phyloP scores from a whole-genome alignment of 2,329 filamentous ascomycete genomes.

The Alternaria triticina region DNA sequence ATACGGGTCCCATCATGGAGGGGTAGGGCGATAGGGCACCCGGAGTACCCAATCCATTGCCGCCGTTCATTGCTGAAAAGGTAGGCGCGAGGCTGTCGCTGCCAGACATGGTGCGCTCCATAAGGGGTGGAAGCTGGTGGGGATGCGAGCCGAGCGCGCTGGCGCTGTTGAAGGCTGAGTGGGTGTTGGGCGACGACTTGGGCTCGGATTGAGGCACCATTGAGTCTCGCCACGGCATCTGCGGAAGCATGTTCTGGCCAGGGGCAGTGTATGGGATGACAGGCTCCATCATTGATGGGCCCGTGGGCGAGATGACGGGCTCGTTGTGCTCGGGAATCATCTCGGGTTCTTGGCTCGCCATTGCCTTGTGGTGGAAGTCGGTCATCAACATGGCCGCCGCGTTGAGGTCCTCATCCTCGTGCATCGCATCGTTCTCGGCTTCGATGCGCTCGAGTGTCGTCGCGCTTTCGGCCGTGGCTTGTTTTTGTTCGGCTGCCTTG shows the following conservation, averaged over 20 bases:
- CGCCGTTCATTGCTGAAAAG: slow-evolving; percentile 73
- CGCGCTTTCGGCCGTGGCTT: slow-evolving; percentile 80
- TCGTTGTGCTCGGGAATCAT: slow-evolving; percentile 61
- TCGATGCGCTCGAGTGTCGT: slow-evolving; percentile 92
- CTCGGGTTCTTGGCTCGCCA: slow-evolving; percentile 70
- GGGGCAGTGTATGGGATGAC: slow-evolving; percentile 72
- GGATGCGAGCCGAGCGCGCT: slow-evolving; percentile 64
- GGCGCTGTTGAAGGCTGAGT: slow-evolving; percentile 64
- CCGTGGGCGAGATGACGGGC: slow-evolving; percentile 76
- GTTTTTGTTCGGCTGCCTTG: slow-evolving; percentile 66
- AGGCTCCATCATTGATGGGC: slow-evolving; percentile 75
- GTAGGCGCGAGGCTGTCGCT: slow-evolving; percentile 68
- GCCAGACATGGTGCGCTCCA: slow-evolving; percentile 66
- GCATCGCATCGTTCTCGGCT: slow-evolving; percentile 81
- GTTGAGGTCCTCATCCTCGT: slow-evolving; percentile 93
- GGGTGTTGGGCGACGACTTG: slow-evolving; percentile 74
- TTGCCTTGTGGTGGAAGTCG: slow-evolving; percentile 95
- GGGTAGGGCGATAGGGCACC: slow-evolving; percentile 76
- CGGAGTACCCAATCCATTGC: slow-evolving; percentile 72
- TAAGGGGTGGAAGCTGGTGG: slow-evolving; percentile 71
- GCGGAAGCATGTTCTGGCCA: slow-evolving; percentile 79
- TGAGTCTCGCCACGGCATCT: slow-evolving; percentile 91
- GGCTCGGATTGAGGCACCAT: slow-evolving; percentile 79
- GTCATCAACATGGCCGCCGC: slow-evolving; percentile 98
- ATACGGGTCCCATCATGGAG: slow-evolving; percentile 70